A percentile compares a stretch with the other conserved stretches of the same genome.
Evolutionary conservation across 148 eudicot species (phyloP).

Genomic region (Chenopodium quinoa): DNA sequence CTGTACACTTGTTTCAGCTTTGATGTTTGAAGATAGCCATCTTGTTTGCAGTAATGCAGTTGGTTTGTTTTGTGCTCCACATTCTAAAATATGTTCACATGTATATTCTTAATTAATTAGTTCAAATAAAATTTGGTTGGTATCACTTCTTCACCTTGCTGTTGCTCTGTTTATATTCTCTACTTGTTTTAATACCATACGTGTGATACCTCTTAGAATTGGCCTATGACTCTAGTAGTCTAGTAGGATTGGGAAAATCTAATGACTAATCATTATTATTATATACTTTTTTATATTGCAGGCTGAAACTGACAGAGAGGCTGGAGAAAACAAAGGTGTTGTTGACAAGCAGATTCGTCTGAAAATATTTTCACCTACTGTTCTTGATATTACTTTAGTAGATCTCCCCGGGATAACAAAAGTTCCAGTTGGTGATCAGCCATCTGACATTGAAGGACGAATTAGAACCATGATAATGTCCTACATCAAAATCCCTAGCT

Average conservation of each 20-base stretch:
- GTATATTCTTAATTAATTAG: background rate
- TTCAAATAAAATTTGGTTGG: background rate
- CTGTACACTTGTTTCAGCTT: background rate
- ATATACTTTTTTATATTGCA: constrained; percentile 26
- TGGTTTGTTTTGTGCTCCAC: too few relatives aligned
- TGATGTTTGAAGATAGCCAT: background rate
- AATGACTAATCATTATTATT: background rate
- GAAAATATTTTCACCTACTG: constrained; percentile 84
- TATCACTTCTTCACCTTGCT: background rate
- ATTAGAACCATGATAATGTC: constrained; percentile 93
- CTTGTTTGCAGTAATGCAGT: too few relatives aligned
- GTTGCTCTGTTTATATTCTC: background rate
- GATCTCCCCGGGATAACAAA: constrained; percentile 90
- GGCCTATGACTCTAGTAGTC: background rate
- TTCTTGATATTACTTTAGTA: constrained; percentile 87
- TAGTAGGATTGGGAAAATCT: background rate
- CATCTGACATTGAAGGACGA: constrained; percentile 83
- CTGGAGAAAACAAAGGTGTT: constrained; percentile 86
- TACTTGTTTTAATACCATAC: background rate
- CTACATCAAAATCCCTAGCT: constrained; percentile 62
- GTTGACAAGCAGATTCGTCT: constrained; percentile 80
- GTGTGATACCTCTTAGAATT: background rate
- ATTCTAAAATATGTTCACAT: background rate
- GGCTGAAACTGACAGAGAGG: constrained; percentile 93
- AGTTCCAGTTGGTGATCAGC: constrained; percentile 98